A percentile compares a stretch with the other conserved stretches of the same genome.
Evolutionary conservation across 257 asterid species (phyloP).

Genomic region (Marsdenia floribunda): DNA sequence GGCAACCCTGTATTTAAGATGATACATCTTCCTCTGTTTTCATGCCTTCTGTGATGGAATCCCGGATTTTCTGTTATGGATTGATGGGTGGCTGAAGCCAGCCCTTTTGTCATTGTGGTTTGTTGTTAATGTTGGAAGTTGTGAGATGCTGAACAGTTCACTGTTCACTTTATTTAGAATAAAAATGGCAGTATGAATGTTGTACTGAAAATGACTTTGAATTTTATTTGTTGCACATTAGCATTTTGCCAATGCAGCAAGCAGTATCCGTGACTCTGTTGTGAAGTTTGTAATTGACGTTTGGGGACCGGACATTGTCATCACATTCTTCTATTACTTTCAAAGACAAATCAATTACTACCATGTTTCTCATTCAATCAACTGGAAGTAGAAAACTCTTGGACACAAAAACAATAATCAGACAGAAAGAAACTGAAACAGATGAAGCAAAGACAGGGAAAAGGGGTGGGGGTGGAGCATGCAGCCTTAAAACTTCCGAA

Average conservation of each 20-base stretch:
- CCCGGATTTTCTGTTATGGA: neutral
- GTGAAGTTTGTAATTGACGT: no score
- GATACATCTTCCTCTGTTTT: neutral
- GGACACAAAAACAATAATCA: neutral
- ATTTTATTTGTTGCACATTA: no score
- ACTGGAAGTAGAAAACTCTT: no score
- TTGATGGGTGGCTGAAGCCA: neutral
- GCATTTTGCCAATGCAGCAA: no score
- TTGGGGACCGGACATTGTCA: no score
- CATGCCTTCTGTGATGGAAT: neutral
- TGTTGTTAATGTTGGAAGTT: neutral
- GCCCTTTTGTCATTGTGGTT: neutral
- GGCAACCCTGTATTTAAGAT: neutral
- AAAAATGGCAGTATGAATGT: neutral
- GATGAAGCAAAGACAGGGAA: neutral
- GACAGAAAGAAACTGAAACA: neutral
- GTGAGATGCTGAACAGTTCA: neutral
- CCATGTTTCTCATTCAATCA: no score
- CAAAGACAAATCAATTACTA: no score
- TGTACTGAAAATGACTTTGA: neutral
- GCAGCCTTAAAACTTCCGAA: conserved; percentile 19
- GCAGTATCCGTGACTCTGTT: no score
- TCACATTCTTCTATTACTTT: no score
- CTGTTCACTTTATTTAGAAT: neutral
- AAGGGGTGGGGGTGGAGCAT: no score